Evolutionary conservation across 2,329 filamentous ascomycete species (phyloP), one percentile per base, ranked within the genome.

Genomic region (Alternaria solani): DNA sequence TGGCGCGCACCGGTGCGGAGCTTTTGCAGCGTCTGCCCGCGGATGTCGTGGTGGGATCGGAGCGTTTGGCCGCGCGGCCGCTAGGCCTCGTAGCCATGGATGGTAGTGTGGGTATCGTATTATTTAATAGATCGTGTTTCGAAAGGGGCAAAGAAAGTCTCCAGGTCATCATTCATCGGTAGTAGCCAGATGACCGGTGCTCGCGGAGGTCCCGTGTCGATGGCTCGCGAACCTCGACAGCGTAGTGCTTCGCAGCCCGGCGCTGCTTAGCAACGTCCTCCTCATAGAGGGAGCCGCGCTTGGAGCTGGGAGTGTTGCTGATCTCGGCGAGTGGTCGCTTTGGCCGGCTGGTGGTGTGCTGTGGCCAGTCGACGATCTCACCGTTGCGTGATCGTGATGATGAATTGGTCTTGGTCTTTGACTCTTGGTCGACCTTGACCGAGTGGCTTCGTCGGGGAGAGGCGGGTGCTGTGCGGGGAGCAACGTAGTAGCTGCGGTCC

Each of bases 211-310:
- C 75, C 51, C 75, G 72, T 39, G 56, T 51, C 18, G 75, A 72
- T n/a, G 79, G 79, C 66, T 81, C 76, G 36, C 79, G 77, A 62
- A 80, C 75, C 62, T 81, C 79, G 54, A 81, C 77, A 38, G 70
- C 70, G 74, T 81, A 81, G 56, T 69, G 67, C 58, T 75, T 71
- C 48, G 74, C 72, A 62, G 75, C 75, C 34, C 74, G 72, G 57
- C 74, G 76, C 47, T 76, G 75, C 58, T 68, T 69, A 14, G 67
- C 74, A 25, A 78, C 48, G 57, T 81, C 79, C 57, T 78, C 70
- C 57, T 77, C 78, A 69, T 81, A 81, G 47, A 80, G 72, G 14
- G 79, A 80, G 16, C 79, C 79, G 48, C 79, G 76, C 71, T 78
- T 77, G 51, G 72, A 69, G 64, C 67, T 69, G 23, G 65, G 63